Percentiles rank a stretch among this genome's conserved stretches.
phyloP scores from a whole-genome alignment of 2,329 filamentous ascomycete genomes.

The Xylariaceae sp. region DNA sequence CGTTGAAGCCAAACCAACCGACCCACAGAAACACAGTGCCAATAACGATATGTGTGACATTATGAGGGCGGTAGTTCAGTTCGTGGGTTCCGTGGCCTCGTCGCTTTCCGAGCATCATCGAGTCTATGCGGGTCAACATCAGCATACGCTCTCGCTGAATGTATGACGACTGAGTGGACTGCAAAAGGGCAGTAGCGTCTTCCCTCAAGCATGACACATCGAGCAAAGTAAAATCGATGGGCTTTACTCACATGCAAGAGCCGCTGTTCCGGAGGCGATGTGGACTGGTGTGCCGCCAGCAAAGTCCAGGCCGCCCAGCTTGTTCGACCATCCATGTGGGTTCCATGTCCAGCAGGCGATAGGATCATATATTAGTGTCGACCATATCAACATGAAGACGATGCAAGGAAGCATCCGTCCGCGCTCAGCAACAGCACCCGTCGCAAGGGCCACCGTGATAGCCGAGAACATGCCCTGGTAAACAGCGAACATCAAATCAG shows the following conservation, averaged over 20 bases:
- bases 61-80: slow-evolving; percentile 90
- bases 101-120: slow-evolving; percentile 87
- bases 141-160: slow-evolving; percentile 7
- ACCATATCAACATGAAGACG: slow-evolving; percentile 93
- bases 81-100: slow-evolving; percentile 85
- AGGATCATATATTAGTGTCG: slow-evolving; percentile 87
- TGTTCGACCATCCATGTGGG: slow-evolving; percentile 77
- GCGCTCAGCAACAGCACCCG: slow-evolving; percentile 84
- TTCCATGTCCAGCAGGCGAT: slow-evolving; percentile 98
- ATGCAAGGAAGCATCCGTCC: slow-evolving; percentile 88
- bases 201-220: neutral
- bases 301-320: slow-evolving; percentile 84
- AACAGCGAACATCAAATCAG: slow-evolving; percentile 83
- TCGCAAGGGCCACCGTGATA: slow-evolving; percentile 84
- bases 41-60: slow-evolving; percentile 90
- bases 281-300: slow-evolving; percentile 91
- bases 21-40: slow-evolving; percentile 95
- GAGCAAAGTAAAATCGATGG: neutral
- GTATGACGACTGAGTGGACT: neutral
- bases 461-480: slow-evolving; percentile 90
- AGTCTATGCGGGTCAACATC: slow-evolving; percentile 53
- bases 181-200: neutral
- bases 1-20: slow-evolving; percentile 96
- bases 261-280: slow-evolving; percentile 82
- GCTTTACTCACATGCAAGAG: slow-evolving; percentile 69